A percentile compares a stretch with the other conserved stretches of the same genome.
Conservation (phyloP, 257 asterid genomes). For the Apocynum venetum region DNA sequence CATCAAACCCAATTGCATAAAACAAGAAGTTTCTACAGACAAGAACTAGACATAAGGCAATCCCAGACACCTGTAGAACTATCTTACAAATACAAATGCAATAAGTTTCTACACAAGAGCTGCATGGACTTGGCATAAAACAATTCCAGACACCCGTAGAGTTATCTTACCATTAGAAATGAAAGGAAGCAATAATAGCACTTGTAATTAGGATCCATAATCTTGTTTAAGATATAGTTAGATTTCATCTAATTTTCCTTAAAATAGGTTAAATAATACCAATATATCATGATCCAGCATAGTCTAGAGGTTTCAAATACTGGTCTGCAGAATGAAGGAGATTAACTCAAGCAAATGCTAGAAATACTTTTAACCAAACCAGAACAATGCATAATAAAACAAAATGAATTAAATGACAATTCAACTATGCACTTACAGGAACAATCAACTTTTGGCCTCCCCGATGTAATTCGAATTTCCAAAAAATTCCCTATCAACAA, state of each 20-base stretch:
- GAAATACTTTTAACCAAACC: background rate
- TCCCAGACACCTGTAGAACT: background rate
- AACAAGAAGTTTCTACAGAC: background rate
- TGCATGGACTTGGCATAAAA: no score
- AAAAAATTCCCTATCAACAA: constrained; percentile 58
- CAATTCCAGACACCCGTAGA: no score
- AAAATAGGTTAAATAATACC: background rate
- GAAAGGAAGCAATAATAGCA: background rate
- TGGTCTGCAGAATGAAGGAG: background rate
- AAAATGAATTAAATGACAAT: background rate
- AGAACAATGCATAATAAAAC: background rate
- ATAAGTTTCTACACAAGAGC: no score
- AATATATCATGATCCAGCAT: background rate
- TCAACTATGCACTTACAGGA: constrained; percentile 71
- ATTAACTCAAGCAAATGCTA: background rate
- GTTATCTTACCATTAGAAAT: background rate
- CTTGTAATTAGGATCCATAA: background rate
- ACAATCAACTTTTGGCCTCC: constrained; percentile 85
- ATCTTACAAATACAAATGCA: background rate
- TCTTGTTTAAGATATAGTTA: background rate
- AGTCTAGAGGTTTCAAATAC: background rate
- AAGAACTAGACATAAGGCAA: background rate
- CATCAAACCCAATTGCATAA: constrained; percentile 8
- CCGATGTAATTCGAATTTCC: constrained; percentile 93
- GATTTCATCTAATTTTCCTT: background rate